Percentiles rank a stretch among this genome's conserved stretches.
These are phyloP conservation scores for Cardamine occulta DNA, from an alignment of 345 rosid genomes.

Conservation along the genomic window DNA sequence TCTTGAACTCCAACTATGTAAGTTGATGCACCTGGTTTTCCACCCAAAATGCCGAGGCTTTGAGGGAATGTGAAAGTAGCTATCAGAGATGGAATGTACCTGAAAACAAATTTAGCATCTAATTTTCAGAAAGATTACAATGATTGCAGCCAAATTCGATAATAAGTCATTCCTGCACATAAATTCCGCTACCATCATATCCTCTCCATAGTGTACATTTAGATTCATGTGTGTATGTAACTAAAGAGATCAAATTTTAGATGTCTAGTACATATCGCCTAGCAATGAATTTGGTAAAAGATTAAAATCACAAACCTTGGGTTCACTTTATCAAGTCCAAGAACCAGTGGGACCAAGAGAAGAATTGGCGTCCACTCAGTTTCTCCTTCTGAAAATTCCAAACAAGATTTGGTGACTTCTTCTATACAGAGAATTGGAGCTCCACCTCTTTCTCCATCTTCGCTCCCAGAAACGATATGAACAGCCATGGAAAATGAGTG, in stretches of 20 bases:
- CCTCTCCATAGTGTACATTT: conserved; percentile 69
- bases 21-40: conserved; percentile 94
- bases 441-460: conserved; percentile 96
- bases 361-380: conserved; percentile 79
- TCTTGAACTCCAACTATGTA: conserved; percentile 95
- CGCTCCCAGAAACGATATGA: conserved; percentile 90
- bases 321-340: conserved; percentile 91
- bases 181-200: conserved; percentile 64
- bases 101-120: conserved; percentile 48
- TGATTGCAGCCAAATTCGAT: conserved; percentile 60
- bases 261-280: conserved; percentile 56
- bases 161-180: conserved; percentile 33
- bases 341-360: conserved; percentile 94
- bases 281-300: conserved; percentile 58
- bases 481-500: conserved; percentile 75
- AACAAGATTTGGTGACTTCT: conserved; percentile 74
- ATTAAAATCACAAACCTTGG: conserved; percentile 66
- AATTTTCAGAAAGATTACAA: conserved; percentile 66
- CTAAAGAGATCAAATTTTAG: conserved; percentile 46
- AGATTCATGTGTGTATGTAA: conserved; percentile 69
- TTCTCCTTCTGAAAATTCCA: conserved; percentile 66
- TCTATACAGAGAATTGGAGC: conserved; percentile 90
- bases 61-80: conserved; percentile 87
- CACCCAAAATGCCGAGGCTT: conserved; percentile 95
- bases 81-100: conserved; percentile 83